Evolutionary conservation across 192 early-diverging fungal species (phyloP).

Genomic region (Backusella morwellensis): DNA sequence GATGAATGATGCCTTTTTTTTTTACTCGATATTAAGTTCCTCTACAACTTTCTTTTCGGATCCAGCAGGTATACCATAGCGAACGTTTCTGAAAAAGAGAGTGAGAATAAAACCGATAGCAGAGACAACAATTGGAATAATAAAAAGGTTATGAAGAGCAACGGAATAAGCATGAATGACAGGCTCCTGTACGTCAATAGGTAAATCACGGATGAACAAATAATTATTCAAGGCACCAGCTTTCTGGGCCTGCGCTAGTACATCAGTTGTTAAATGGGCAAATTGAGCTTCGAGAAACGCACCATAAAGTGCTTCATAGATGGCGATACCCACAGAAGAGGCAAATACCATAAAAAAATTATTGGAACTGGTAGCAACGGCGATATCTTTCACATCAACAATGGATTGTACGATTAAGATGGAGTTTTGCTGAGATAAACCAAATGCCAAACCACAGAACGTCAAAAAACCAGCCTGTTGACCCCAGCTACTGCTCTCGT

Average conservation of each 20-base stretch:
- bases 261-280: not conserved
- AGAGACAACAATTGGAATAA: slow-evolving; percentile 21
- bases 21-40: not conserved
- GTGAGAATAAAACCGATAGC: slow-evolving; percentile 19
- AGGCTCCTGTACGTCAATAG: slow-evolving; percentile 4
- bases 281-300: not conserved
- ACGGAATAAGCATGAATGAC: slow-evolving; percentile 18
- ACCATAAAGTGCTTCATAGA: slow-evolving; percentile 15
- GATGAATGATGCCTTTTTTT: not conserved
- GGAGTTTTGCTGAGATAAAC: slow-evolving; percentile 53
- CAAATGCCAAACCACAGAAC: slow-evolving; percentile 37
- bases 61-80: slow-evolving; percentile 3
- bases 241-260: slow-evolving; percentile 1
- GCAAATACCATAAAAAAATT: slow-evolving; percentile 24
- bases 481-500: slow-evolving; percentile 44
- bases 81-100: slow-evolving; percentile 22
- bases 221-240: slow-evolving; percentile 10
- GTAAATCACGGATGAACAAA: slow-evolving; percentile 5
- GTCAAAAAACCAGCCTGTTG: slow-evolving; percentile 57
- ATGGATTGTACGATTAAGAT: slow-evolving; percentile 43
- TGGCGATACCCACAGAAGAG: slow-evolving; percentile 22
- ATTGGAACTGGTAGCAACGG: slow-evolving; percentile 42
- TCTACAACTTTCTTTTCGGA: not conserved
- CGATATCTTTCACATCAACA: slow-evolving; percentile 43
- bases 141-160: slow-evolving; percentile 22